phyloP scores from a whole-genome alignment of 495 filamentous ascomycete genomes.

The Geoglossum glabrum region DNA sequence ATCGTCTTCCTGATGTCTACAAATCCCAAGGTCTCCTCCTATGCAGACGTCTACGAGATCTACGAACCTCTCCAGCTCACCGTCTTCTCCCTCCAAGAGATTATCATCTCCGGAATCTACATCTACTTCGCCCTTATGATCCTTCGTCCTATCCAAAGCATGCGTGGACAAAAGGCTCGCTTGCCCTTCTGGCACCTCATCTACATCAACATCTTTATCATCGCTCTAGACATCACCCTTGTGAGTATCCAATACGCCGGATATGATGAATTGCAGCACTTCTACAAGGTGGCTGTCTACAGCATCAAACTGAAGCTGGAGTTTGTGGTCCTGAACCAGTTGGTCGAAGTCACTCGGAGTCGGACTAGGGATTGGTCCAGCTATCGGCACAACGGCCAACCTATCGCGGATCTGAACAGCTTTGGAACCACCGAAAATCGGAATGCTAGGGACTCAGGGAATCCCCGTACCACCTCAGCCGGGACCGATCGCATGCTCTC shows the following conservation, averaged over 20 bases:
- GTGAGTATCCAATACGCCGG: constrained; percentile 29
- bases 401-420: too few species aligned
- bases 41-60: constrained; percentile 10
- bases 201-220: constrained; percentile 26
- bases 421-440: too few species aligned
- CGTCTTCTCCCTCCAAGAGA: constrained; percentile 24
- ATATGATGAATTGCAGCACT: neutral
- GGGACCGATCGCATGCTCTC: too few species aligned
- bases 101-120: constrained; percentile 18
- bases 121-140: constrained; percentile 18
- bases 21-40: neutral
- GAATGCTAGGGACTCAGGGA: too few species aligned
- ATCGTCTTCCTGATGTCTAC: neutral
- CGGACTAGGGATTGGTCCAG: too few species aligned
- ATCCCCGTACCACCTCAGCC: too few species aligned
- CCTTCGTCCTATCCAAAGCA: constrained; percentile 8
- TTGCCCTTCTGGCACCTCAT: constrained; percentile 21
- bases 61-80: constrained; percentile 19
- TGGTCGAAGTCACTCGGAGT: constrained; percentile 8
- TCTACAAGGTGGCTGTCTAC: constrained; percentile 14
- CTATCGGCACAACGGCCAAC: too few species aligned
- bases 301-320: constrained; percentile 35
- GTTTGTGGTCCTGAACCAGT: constrained; percentile 29
- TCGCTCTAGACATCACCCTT: constrained; percentile 29
- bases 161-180: constrained; percentile 11